A percentile compares a stretch with the other conserved stretches of the same genome.
These are phyloP conservation scores for Tolypocladium pustulatum DNA, from an alignment of 2,329 filamentous ascomycete species.

Conservation along the genomic window DNA sequence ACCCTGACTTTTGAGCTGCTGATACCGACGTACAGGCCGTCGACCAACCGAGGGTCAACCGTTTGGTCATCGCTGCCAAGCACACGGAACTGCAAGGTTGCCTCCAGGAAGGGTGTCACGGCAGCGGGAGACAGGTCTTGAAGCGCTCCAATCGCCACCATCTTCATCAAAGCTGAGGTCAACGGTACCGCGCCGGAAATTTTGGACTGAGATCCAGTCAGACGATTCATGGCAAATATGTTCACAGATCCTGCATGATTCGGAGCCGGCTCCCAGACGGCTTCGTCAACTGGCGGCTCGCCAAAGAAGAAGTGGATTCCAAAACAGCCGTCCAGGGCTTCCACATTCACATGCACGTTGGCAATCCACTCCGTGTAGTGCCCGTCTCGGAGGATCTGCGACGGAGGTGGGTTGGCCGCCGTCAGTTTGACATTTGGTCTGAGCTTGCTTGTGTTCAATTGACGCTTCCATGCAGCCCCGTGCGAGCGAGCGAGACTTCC, in stretches of 20 bases:
- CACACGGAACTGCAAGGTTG: constrained; percentile 24
- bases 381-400: constrained; percentile 24
- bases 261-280: constrained; percentile 37
- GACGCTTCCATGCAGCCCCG: neutral
- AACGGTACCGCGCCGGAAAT: constrained; percentile 41
- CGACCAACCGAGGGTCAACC: constrained; percentile 14
- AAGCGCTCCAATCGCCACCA: constrained; percentile 26
- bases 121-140: constrained; percentile 22
- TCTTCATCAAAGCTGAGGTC: constrained; percentile 35
- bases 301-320: constrained; percentile 59
- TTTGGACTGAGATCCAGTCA: constrained; percentile 19
- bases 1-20: constrained; percentile 17
- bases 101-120: constrained; percentile 30
- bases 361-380: constrained; percentile 55
- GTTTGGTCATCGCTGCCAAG: constrained; percentile 14
- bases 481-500: neutral
- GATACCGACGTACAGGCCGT: constrained; percentile 18
- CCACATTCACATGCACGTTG: constrained; percentile 52
- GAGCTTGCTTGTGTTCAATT: neutral
- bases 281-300: constrained; percentile 29
- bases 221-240: constrained; percentile 36
- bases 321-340: constrained; percentile 50
- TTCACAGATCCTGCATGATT: constrained; percentile 54
- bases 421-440: constrained; percentile 16
- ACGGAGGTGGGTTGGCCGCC: constrained; percentile 10